Percentiles rank a stretch among this genome's conserved stretches.
phyloP scores from a whole-genome alignment of 495 filamentous ascomycete species.

The Aspergillus affinis region DNA sequence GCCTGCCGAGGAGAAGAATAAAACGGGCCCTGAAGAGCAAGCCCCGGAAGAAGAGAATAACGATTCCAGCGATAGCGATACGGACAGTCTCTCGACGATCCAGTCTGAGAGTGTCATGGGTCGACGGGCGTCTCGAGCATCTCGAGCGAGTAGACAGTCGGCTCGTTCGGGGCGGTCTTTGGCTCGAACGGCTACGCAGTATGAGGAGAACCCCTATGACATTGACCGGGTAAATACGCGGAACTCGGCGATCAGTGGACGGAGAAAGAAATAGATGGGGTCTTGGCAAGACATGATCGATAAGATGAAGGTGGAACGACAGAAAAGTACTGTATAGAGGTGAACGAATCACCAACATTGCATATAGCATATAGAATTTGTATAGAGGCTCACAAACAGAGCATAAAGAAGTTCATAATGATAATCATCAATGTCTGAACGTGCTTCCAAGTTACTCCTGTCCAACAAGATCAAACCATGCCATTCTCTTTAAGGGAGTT shows the following conservation, averaged over 20 bases:
- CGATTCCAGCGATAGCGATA: slow-evolving; percentile 17
- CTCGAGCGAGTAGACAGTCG: slow-evolving; percentile 7
- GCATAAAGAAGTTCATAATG: neutral
- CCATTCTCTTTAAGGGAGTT: neutral
- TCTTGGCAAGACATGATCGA: neutral
- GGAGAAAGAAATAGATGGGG: neutral
- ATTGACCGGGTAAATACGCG: slow-evolving; percentile 40
- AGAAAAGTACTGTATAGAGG: neutral
- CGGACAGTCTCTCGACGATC: slow-evolving; percentile 28
- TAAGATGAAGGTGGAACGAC: neutral
- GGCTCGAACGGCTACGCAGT: slow-evolving; percentile 30
- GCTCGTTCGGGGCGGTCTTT: slow-evolving; percentile 29
- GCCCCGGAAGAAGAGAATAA: slow-evolving; percentile 3
- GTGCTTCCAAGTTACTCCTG: neutral
- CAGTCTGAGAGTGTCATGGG: slow-evolving; percentile 20
- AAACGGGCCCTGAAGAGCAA: slow-evolving; percentile 12
- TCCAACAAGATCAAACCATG: neutral
- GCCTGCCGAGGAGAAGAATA: slow-evolving; percentile 7
- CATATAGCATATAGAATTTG: neutral
- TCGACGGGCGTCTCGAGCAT: slow-evolving; percentile 20
- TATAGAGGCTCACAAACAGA: neutral
- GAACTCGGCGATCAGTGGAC: slow-evolving; percentile 30
- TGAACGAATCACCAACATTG: neutral
- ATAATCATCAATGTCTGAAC: neutral
- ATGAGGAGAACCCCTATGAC: slow-evolving; percentile 41